Base-by-base conservation (phyloP, 495 filamentous ascomycete species). In the Peziza echinospora region DNA sequence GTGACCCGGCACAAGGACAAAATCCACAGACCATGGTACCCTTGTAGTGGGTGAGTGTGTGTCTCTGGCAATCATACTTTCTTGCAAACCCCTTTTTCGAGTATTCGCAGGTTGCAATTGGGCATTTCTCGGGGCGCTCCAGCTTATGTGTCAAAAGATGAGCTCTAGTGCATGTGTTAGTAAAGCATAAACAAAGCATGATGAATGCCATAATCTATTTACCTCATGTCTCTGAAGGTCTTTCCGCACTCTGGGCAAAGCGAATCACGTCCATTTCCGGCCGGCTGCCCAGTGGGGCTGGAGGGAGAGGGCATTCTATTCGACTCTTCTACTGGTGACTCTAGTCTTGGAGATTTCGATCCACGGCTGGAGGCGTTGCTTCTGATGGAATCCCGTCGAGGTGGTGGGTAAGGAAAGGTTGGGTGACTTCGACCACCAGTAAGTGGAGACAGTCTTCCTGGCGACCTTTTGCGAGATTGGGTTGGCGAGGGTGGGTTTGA, bases 1-100 rank as follows among this genome's bases (percentile, higher is more conserved):
- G 72, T 0, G 85, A 91, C 9, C 91, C 91, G 17, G 81, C 80
- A 2, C 86, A 84, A 2, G 89, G 84, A 51, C 89, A 99, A 63
- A 99, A 96, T 9, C 87, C 86, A 60, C 89, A 99, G 11, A 96
- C 84, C 91, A 99, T 96, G 5, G 85, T 96, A 5, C 91, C 91
- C 62, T 96, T 96, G 70, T 99, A 99, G 53, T 99, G 89, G 21
- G 91, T 99, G 52, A 99, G 60, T 0, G 87, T 93, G 59, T 99
- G 89, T n/a, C 89, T 68, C 61, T 96, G 96, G 66, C 94, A 96
- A 63, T 99, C 89, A 57, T 99, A 99, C 57, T 96, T 99, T 34
- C 89, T 69, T 4, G 89, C 87, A 56, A 99, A 99, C 1, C 89
- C 89, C 62, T 94, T 96, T 49, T 72, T 71, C 63, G 93, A 84